Evolutionary conservation across 345 rosid species (phyloP).

Genomic region (Rhodamnia argentea): DNA sequence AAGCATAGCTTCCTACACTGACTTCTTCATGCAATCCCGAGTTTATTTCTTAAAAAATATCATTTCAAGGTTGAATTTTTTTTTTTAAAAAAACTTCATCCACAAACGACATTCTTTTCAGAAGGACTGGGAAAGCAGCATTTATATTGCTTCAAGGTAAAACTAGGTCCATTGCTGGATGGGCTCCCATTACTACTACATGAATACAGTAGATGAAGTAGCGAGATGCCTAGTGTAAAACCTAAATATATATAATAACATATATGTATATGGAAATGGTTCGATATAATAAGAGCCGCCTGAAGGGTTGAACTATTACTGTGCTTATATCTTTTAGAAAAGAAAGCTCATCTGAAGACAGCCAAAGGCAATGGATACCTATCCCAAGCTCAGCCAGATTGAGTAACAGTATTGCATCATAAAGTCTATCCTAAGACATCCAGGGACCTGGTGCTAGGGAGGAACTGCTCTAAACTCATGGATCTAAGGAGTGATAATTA

Average conservation of each 20-base stretch:
- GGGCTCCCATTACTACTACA: background rate
- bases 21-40: background rate
- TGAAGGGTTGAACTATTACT: background rate
- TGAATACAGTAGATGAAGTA: background rate
- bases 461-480: background rate
- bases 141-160: background rate
- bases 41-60: background rate
- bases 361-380: background rate
- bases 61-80: background rate
- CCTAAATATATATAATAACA: too few relatives aligned
- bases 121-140: background rate
- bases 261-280: too few relatives aligned
- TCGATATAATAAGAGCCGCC: background rate
- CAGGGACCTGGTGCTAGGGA: background rate
- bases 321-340: background rate
- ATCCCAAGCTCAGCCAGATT: background rate
- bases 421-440: background rate
- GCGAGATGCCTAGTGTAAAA: background rate
- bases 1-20: background rate
- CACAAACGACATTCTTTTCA: background rate
- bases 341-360: background rate
- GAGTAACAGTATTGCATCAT: background rate
- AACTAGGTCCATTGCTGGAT: background rate
- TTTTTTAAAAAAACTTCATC: background rate
- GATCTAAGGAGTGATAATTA: background rate